Evolutionary conservation across 2,329 filamentous ascomycete species (phyloP), one percentile per base, ranked within the genome.

Genomic region (Ascochyta rabiei): DNA sequence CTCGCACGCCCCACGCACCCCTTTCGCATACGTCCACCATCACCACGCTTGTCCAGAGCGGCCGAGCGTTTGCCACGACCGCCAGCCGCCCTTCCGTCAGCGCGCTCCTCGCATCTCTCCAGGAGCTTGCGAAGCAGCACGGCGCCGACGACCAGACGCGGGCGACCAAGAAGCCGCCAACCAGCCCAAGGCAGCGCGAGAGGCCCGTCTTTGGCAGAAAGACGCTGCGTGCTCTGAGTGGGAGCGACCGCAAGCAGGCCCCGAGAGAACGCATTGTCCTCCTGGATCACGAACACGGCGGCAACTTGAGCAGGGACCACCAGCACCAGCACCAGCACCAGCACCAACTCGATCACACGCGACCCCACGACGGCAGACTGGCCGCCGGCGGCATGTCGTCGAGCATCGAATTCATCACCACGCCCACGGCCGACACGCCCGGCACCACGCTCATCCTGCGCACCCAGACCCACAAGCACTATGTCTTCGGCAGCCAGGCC

Each of bases 391-490:
- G 37, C 42, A 96, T 96, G 93, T 82, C 87, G 64, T 88, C 83
- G 71, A 86, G 81, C 66, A 81, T 93, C 52, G 88, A 96, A 73
- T 78, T 98, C 66, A 75, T 93, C 58, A 89, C 88, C 16, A 89
- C 89, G 55, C 93, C 93, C 13, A 95, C 93, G 62, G 89, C 88
- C 55, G 95, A 99, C 76, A 96, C 92, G 18, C 85, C 88, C 1
- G 93, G 93, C 48, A 90, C 91, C 2, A 84, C 85, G 44, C 74
- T 98, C 28, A 72, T 91, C 33, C 80, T 99, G 6, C 87, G 93
- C 71, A 93, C 92, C 69, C 41, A 63, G 15, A 53, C 23, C 30
- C 90, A 93, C 65, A 84, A 86, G 67, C 88, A 89, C 66, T 99
- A 99, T 75, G 64, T 97, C 15, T 89, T 99, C 68, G 95, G 95